Base-by-base conservation (phyloP, 148 eudicot genomes). In the Fagopyrum tataricum region DNA sequence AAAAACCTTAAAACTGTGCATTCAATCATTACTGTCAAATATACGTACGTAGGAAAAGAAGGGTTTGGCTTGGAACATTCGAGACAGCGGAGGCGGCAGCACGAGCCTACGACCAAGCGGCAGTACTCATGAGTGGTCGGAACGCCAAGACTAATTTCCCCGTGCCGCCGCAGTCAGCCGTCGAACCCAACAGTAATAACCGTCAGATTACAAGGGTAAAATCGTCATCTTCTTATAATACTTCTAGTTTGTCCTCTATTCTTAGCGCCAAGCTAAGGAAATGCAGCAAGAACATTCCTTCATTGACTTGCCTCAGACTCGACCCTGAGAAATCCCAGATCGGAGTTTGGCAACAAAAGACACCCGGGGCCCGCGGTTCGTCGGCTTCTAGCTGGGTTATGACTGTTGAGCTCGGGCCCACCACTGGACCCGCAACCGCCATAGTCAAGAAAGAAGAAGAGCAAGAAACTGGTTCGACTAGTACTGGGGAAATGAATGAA, bases 101-200 rank as follows among this genome's bases (percentile, higher is more conserved):
- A 13, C 67, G 76, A 10, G 84, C 81, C n/a, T 81, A 77, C 58
- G 81, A 81, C 47, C 78, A 77, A 68, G 84, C 84, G 2, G 81
- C 81, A 12, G 42, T 75, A 46, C 18, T 71, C 10, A 81, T 81
- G 78, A 74, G 78, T 59, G 84, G 83, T 11, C 73, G 68, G 3
- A 81, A 74, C 9, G 83, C 83, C 41, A 81, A 81, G 41, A 81
- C 80, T 2, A 81, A 81, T 73, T 77, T 81, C 44, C 80, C 83
- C 0, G 37, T 31, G 37, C 37, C 37, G 37, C 37, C 37, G 37
- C 37, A 31, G 37, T 31, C 2, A 31, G 37, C 37, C 37, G 37
- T 31, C 37, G 37, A 31, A 31, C 37, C 37, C 37, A 31, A 3
- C 37, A 31, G 0, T 31, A 31, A 31, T n/a, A n/a, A 51, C 56